phyloP scores from a whole-genome alignment of 441 rosid species.

The Arabidopsis lyrata region DNA sequence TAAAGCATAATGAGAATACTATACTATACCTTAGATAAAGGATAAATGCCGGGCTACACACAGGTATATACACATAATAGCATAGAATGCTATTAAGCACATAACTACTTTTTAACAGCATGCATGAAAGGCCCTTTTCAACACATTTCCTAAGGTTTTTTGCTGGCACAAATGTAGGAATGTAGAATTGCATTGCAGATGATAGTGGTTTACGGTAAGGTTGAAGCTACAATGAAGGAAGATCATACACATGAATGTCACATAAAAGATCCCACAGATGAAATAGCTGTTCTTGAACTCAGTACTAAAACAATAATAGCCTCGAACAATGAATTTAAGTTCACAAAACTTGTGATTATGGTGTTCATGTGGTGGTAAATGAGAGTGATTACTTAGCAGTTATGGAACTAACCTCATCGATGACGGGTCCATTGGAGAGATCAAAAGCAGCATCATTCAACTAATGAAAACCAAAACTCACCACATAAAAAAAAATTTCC shows the following conservation, averaged over 20 bases:
- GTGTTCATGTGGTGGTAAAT: not conserved
- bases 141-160: no score
- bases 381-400: not conserved
- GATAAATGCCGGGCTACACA: not conserved
- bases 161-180: not conserved
- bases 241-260: not conserved
- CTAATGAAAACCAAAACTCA: conserved; percentile 47
- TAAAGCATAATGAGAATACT: no score
- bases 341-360: not conserved
- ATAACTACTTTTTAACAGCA: no score
- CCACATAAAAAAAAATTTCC: not conserved
- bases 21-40: no score
- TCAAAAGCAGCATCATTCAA: conserved; percentile 96
- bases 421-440: conserved; percentile 85
- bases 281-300: no score
- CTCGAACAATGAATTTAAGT: not conserved
- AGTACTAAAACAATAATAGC: no score
- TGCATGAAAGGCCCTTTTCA: no score
- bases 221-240: not conserved
- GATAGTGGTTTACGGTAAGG: not conserved
- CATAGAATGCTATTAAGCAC: not conserved
- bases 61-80: not conserved
- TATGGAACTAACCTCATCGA: conserved; percentile 67
- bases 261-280: conserved; percentile 2
- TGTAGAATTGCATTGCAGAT: not conserved